Base-by-base conservation (phyloP, 1,284 basidiomycete genomes). In the Mycosarcoma maydis region DNA sequence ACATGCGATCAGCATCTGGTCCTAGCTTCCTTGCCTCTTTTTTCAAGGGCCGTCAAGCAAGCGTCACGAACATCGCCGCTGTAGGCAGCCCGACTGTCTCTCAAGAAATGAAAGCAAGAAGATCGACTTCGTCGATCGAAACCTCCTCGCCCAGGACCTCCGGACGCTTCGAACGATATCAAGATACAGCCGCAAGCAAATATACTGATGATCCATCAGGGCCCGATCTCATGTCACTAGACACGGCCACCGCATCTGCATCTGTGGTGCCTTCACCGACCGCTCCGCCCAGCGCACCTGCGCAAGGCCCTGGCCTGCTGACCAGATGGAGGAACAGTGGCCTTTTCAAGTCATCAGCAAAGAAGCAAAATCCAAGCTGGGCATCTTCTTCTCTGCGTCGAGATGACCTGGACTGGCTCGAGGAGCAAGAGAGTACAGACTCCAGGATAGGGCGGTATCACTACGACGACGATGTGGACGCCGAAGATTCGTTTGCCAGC, bases 331-430 rank as follows among this genome's bases (percentile, higher is more conserved):
- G 53, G 17, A 53, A 51, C 17, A 60, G 67, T 30, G 47, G 54
- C 23, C 17, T 70, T 2, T 70, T 70, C 47, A 56, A 51, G 33
- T 27, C 48, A 7, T 57, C 57, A 14, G 23, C 48, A 24, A 59
- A 55, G 32, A 58, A 55, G 29, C 23, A 39, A 13, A 48, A 44
- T 36, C 44, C 56, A 16, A 41, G 37, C 27, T 58, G 59, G 59
- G 50, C 55, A 16, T 50, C 51, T 5, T 16, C 44, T 10, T 44
- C 41, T 10, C 14, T 64, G n/a, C 41, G 23, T 8, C 45, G 32
- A 2, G 55, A 59, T 36, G 60, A 70, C 17, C 39, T 70, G n/a
- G 50, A 57, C 47, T 70, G 67, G 67, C 56, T 70, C 8, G 67
- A 70, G n/a, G 45, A 56, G 13, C 55, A 64, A 9, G 52, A 56